These are phyloP conservation scores for Chalaropsis ovoidea DNA, from an alignment of 2,329 filamentous ascomycete genomes.

Conservation along the genomic window DNA sequence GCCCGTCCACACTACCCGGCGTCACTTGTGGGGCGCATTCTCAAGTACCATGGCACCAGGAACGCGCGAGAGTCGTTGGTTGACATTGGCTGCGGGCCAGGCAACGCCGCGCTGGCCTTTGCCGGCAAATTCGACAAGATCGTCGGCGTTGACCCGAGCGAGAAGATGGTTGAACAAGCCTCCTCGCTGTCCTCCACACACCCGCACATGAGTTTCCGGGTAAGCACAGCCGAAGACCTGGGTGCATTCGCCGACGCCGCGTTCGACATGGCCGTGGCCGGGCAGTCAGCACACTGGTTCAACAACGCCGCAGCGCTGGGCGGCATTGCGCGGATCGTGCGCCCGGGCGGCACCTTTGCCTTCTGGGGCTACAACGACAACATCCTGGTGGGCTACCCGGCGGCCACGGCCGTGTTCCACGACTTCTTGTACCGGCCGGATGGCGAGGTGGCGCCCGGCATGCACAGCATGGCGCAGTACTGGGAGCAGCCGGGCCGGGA, in stretches of 20 bases:
- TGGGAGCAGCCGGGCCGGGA: constrained; percentile 53
- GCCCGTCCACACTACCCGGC: constrained; percentile 51
- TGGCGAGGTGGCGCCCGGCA: constrained; percentile 36
- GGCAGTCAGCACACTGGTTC: constrained; percentile 59
- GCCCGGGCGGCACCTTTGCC: constrained; percentile 48
- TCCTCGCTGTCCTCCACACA: constrained; percentile 29
- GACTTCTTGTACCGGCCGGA: constrained; percentile 42
- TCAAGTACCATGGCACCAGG: constrained; percentile 41
- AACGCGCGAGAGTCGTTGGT: constrained; percentile 32
- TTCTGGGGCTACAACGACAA: constrained; percentile 60
- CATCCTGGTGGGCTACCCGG: constrained; percentile 44
- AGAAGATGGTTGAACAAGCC: constrained; percentile 47
- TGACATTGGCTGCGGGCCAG: constrained; percentile 56
- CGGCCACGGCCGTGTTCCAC: constrained; percentile 45
- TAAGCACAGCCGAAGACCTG: constrained; percentile 46
- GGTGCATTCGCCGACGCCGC: constrained; percentile 40
- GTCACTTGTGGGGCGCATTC: constrained; percentile 43
- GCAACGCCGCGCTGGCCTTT: constrained; percentile 46
- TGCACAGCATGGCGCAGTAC: constrained; percentile 45
- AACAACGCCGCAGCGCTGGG: constrained; percentile 47
- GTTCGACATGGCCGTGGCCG: constrained; percentile 44
- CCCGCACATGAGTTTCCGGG: constrained; percentile 36
- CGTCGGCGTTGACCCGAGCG: constrained; percentile 48
- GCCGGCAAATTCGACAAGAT: constrained; percentile 43
- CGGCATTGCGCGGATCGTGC: constrained; percentile 44